Evolutionary conservation across 441 rosid genomes (phyloP).

Genomic region (Melastoma candidum): DNA sequence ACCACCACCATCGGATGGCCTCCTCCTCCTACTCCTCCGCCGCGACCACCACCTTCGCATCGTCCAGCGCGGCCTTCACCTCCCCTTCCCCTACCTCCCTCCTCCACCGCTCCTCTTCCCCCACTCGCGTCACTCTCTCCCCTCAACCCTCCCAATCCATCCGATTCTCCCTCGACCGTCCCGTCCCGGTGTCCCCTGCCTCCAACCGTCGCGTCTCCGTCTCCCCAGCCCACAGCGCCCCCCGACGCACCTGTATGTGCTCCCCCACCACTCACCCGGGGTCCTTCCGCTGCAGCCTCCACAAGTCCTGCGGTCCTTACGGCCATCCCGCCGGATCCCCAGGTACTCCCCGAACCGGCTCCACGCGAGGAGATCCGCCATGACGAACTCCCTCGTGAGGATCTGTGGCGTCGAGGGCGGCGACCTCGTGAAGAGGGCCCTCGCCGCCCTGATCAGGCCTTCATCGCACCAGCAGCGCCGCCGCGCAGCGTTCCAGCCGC

Average conservation of each 20-base stretch:
- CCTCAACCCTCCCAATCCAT: too few species aligned
- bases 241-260: slow-evolving; percentile 34
- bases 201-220: slow-evolving; percentile 9
- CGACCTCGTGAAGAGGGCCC: background rate
- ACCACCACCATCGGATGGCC: too few species aligned
- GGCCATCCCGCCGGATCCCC: too few species aligned
- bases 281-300: slow-evolving; percentile 49
- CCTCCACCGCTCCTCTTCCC: too few species aligned
- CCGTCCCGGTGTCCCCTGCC: too few species aligned
- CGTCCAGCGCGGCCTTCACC: too few species aligned
- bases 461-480: slow-evolving; percentile 4
- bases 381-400: slow-evolving; percentile 25
- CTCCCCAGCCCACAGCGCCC: slow-evolving; percentile 5
- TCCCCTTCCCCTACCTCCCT: too few species aligned
- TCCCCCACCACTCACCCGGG: slow-evolving; percentile 52
- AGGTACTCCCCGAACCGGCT: slow-evolving; percentile 14
- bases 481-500: background rate
- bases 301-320: slow-evolving; percentile 17
- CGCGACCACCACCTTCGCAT: too few species aligned
- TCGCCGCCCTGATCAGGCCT: slow-evolving; percentile 7
- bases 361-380: slow-evolving; percentile 6
- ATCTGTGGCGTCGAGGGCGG: slow-evolving; percentile 28
- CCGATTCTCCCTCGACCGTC: too few species aligned
- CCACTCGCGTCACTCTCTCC: too few species aligned
- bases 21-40: too few species aligned